Base-by-base conservation (phyloP, 495 filamentous ascomycete genomes). In the Aspergillus wentii region DNA sequence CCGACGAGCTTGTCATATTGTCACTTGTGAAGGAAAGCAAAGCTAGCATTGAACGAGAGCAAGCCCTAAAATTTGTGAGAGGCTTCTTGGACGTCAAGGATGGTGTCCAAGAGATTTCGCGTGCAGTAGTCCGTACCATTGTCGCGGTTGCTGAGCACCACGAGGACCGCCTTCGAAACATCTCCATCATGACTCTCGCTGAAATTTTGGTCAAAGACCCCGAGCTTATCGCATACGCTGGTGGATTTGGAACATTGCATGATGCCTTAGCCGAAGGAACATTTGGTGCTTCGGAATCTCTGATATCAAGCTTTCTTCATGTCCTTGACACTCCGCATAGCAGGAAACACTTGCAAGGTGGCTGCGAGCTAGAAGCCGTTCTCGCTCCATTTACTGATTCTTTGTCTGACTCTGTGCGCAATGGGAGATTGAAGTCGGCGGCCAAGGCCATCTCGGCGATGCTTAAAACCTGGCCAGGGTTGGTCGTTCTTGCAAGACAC, bases 51-150 rank as follows among this genome's bases (percentile, higher is more conserved):
- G 92, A 98, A 64, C 80, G 92, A 31, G 92, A 98, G 57, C 92
- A 98, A 61, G 92, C 92, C 1, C 61, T 98, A 46, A 98, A 98
- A 56, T 96, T 98, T 62, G 86, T 96, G 17, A 78, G 92, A 40
- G 87, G 89, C 5, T 98, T 98, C 57, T 68, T 98, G 17, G 94
- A 97, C 46, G 87, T 98, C 48, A 95, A 96, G 53, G 88, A 87
- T 46, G 92, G 92, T 10, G 83, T 94, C 5, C 72, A 72, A 30
- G 92, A 98, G 56, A 79, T 98, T 35, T 94, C 91, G 2, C 79
- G 83, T 46, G 81, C 84, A 2, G 78, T 98, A 17, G 79, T 94
- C 10, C 75, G 92, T 29, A 86, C 89, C 14, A 84, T 98, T 40
- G 86, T 90, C 20, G 80, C 92, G 6, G 77, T 95, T 17, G 92